Evolutionary conservation across 176 grass and related monocot genomes (phyloP).

Genomic region (Typha latifolia): DNA sequence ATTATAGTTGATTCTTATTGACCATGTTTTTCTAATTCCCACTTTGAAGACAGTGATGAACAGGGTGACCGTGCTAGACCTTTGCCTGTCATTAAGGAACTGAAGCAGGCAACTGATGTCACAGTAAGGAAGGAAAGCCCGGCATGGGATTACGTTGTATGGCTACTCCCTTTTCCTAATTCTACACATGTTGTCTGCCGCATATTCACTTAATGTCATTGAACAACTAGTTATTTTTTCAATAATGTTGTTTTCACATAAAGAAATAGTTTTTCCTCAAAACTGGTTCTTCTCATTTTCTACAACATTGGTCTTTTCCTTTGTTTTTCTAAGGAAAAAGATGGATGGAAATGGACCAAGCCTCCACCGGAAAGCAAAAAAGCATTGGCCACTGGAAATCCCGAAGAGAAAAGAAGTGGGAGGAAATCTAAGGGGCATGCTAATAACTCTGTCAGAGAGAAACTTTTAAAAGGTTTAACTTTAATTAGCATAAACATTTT

Average conservation of each 20-base stretch:
- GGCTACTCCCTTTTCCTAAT: no score
- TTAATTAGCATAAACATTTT: neutral
- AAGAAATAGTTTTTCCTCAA: no score
- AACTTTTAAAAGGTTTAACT: conserved; percentile 56
- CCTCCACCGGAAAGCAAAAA: conserved; percentile 59
- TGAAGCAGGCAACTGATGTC: conserved; percentile 57
- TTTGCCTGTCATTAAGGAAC: conserved; percentile 70
- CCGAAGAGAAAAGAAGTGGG: conserved; percentile 40
- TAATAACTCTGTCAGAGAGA: conserved; percentile 42
- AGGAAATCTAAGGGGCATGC: conserved; percentile 26
- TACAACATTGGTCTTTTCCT: neutral
- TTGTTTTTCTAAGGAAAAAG: conserved; percentile 36
- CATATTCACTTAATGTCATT: neutral
- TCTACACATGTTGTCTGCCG: conserved; percentile 3
- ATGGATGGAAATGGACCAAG: conserved; percentile 86
- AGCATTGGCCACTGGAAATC: conserved; percentile 40
- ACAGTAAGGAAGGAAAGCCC: conserved; percentile 45
- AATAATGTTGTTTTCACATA: no score
- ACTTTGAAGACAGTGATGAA: conserved; percentile 43
- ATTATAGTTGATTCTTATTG: neutral
- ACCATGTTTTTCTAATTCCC: neutral
- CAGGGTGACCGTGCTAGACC: conserved; percentile 69
- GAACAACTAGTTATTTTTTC: neutral
- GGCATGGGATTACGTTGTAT: conserved; percentile 77
- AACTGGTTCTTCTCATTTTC: neutral